A percentile compares a stretch with the other conserved stretches of the same genome.
Conservation (phyloP, 805 yeast genomes). For the Priceomyces carsonii region DNA sequence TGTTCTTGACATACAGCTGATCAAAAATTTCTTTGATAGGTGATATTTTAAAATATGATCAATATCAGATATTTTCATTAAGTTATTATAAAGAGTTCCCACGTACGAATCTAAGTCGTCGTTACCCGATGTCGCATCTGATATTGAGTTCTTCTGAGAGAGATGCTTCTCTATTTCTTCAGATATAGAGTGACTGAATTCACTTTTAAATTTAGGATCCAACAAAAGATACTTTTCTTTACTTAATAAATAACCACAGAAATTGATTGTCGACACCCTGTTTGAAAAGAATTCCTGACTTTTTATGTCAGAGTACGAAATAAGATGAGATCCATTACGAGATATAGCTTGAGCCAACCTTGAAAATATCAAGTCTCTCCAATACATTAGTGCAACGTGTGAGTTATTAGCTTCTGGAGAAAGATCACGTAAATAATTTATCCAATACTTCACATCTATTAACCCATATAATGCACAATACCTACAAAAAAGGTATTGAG, state of each 20-base stretch:
- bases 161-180: constrained; percentile 18
- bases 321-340: constrained; percentile 16
- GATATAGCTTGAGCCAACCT: constrained; percentile 19
- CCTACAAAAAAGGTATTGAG: constrained; percentile 33
- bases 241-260: constrained; percentile 27
- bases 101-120: constrained; percentile 25
- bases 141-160: constrained; percentile 22
- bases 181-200: constrained; percentile 24
- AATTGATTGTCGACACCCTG: constrained; percentile 22
- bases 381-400: constrained; percentile 33
- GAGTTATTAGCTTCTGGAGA: constrained; percentile 24
- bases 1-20: constrained; percentile 30
- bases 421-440: constrained; percentile 25
- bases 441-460: constrained; percentile 24
- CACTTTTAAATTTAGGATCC: constrained; percentile 21
- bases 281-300: constrained; percentile 26
- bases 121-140: constrained; percentile 26
- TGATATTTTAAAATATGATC: constrained; percentile 20
- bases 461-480: constrained; percentile 34
- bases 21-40: constrained; percentile 29
- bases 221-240: constrained; percentile 17
- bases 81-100: constrained; percentile 30
- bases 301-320: constrained; percentile 15
- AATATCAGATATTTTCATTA: constrained; percentile 23
- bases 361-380: constrained; percentile 31